Conservation (phyloP, 306 rosid species). For the Citrullus amarus region DNA sequence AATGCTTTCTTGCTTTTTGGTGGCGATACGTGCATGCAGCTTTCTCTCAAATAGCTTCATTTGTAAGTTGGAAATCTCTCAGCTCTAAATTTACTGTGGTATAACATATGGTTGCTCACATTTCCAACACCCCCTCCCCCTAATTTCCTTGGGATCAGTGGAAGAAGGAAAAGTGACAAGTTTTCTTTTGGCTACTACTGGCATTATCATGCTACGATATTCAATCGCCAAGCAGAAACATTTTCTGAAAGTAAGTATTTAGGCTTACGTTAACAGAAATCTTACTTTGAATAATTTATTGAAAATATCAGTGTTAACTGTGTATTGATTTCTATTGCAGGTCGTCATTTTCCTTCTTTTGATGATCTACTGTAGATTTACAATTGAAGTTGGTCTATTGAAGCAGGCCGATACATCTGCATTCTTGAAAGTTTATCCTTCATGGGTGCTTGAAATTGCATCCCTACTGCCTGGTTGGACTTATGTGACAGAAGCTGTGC, state of each 20-base stretch:
- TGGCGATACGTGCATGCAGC: constrained; percentile 70
- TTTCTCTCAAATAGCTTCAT: constrained; percentile 87
- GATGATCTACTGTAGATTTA: constrained; percentile 62
- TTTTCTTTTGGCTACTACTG: constrained; percentile 91
- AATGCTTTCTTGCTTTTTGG: constrained; percentile 41
- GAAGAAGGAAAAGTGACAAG: constrained; percentile 94
- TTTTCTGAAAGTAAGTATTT: constrained; percentile 49
- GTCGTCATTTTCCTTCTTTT: constrained; percentile 67
- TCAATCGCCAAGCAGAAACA: constrained; percentile 43
- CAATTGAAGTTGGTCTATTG: constrained; percentile 70
- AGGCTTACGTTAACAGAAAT: background rate
- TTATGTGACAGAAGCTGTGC: constrained; percentile 45
- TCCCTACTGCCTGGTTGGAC: constrained; percentile 43
- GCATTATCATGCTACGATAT: constrained; percentile 49
- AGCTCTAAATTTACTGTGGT: background rate
- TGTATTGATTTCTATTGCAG: constrained; percentile 34
- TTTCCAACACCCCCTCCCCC: background rate
- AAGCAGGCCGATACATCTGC: constrained; percentile 86
- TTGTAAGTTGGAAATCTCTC: constrained; percentile 44
- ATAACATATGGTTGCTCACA: background rate
- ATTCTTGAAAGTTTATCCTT: constrained; percentile 43
- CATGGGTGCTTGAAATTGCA: constrained; percentile 50
- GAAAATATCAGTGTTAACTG: constrained; percentile 2
- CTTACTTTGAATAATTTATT: constrained; percentile 4
- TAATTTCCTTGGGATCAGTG: constrained; percentile 41